Base-by-base conservation (phyloP, 352 stramenopile genomes). In the Nothophytophthora sp. region DNA sequence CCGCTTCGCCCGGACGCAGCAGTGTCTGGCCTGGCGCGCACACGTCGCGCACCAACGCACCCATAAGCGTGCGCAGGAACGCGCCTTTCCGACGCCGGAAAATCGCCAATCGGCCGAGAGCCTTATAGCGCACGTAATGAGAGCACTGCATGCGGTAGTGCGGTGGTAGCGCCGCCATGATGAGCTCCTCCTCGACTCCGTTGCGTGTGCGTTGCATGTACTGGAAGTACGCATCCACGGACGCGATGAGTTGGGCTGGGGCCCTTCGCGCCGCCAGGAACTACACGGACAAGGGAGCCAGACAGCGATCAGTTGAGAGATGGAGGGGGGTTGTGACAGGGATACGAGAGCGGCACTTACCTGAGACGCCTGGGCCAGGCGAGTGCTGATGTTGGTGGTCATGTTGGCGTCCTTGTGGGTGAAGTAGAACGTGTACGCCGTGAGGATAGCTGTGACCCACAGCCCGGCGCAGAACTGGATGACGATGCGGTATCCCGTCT, bases 151-250 rank as follows among this genome's bases (percentile, higher is more conserved):
- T 63, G 8, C 64, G 72, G 61, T 86, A 86, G 55, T 86, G 74
- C 0, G 56, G 47, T 13, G 74, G 74, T 16, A 86, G 36, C 4
- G 71, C 63, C 4, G 62, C 65, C 16, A 86, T 30, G 6, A 86
- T 73, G 4, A 76, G 23, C 13, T 78, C 66, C 42, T 86, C 74
- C 44, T 86, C 72, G 1, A 83, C 63, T 6, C 74, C 74, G 11
- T 68, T 81, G 3, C 80, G 73, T 1, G 77, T 88, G 1, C 75
- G 70, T 45, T 90, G 73, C 80, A 90, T 88, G 30, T 88, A 90
- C 32, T 85, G 71, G 33, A 84, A 88, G 47, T 88, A 90, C 18
- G 66, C 60, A 15, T 68, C 62, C 23, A 90, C 73, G 5, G 63
- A 55, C 0, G 25, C 30, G 1, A 60, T 37, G 1, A 88, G 50